Base-by-base conservation (phyloP, 805 yeast genomes). In the Pachysolen tannophilus region DNA sequence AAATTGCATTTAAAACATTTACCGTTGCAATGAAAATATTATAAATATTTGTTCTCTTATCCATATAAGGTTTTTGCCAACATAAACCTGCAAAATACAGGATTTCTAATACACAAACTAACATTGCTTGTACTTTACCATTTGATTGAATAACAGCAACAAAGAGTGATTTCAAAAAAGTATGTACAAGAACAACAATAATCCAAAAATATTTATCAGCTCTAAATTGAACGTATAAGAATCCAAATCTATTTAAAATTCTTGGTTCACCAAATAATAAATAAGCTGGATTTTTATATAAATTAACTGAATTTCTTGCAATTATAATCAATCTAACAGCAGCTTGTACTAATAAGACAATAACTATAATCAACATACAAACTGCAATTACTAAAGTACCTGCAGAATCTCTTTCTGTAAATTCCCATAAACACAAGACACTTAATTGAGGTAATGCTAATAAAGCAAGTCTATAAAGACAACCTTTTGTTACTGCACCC, bases 211-310 rank as follows among this genome's bases (percentile, higher is more conserved):
- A 92, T 42, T 76, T 71, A 36, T 81, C 83, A 8, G 97, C 97
- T 43, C 85, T 72, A 65, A 73, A 92, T 61, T 87, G 96, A 24
- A 87, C 86, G 49, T 92, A 92, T 44, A 92, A 57, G 60, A 92
- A 92, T 0, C 98, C 98, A 62, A 81, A 90, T 49, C 83, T 75
- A 67, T 86, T 85, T 47, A 92, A 67, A 40, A 84, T 75, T 29
- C 67, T 72, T 4, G 79, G 70, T 53, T 92, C 94, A 32, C 97
- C 95, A 50, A 72, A 92, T 42, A 92, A 68, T 41, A 87, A 65
- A 53, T 85, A 90, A 1, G 98, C 97, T 0, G 98, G 95, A 50
- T 87, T 90, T 52, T 83, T 80, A 65, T 79, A 85, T 37, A 83
- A 67, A 40, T 68, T 64, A 18, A 69, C 63, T 0, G 97, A 87